Evolutionary conservation across 2,329 filamentous ascomycete species (phyloP).

Genomic region (Pyricularia pennisetigena): DNA sequence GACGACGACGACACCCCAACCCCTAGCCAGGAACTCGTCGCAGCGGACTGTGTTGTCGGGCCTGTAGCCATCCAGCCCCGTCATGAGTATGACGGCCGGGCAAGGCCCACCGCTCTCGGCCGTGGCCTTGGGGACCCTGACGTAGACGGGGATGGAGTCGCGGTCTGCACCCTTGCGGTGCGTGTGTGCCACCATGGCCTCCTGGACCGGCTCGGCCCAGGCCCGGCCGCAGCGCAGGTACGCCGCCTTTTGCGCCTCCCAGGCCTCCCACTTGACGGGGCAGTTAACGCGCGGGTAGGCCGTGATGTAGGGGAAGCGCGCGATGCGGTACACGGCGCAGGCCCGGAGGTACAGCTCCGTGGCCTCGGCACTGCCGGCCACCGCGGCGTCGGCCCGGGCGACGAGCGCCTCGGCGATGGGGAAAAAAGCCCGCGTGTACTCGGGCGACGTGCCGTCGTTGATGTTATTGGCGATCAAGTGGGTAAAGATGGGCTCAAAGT

Average conservation of each 20-base stretch:
- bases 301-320: constrained; percentile 54
- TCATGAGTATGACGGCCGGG: constrained; percentile 47
- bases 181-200: constrained; percentile 51
- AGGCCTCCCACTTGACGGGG: constrained; percentile 48
- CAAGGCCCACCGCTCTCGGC: constrained; percentile 19
- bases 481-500: constrained; percentile 62
- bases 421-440: constrained; percentile 55
- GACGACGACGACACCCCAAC: constrained; percentile 51
- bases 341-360: constrained; percentile 58
- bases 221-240: constrained; percentile 46
- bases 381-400: constrained; percentile 33
- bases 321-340: constrained; percentile 63
- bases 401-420: constrained; percentile 49
- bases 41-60: constrained; percentile 52
- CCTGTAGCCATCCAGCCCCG: constrained; percentile 52
- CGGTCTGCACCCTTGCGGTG: constrained; percentile 41
- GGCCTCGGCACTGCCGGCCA: constrained; percentile 39
- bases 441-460: constrained; percentile 55
- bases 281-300: constrained; percentile 26
- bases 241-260: constrained; percentile 53
- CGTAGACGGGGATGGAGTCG: constrained; percentile 50
- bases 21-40: constrained; percentile 51
- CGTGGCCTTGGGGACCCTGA: constrained; percentile 43
- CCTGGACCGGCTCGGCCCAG: constrained; percentile 49
- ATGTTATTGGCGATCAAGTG: constrained; percentile 49